Conservation (phyloP, 1,284 basidiomycete species). For the Puccinia hordei region DNA sequence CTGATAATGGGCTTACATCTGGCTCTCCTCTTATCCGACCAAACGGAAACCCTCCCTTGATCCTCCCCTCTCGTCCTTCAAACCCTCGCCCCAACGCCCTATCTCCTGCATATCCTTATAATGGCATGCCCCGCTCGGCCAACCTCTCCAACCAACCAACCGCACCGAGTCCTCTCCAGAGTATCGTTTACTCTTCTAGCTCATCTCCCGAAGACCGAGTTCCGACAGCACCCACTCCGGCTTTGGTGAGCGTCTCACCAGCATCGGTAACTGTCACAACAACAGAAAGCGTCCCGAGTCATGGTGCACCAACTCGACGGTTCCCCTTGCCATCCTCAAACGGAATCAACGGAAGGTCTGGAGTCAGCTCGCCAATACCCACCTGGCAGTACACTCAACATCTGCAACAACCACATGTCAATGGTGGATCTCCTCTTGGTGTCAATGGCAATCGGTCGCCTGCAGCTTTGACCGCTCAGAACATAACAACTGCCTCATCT, state of each 20-base stretch:
- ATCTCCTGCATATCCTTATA: slow-evolving; percentile 37
- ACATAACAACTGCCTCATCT: neutral
- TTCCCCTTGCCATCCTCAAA: slow-evolving; percentile 30
- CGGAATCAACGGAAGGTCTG: slow-evolving; percentile 19
- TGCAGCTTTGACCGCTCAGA: slow-evolving; percentile 29
- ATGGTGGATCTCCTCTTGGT: slow-evolving; percentile 33
- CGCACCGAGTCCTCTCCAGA: slow-evolving; percentile 45
- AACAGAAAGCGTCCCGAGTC: neutral
- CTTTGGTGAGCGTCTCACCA: slow-evolving; percentile 37
- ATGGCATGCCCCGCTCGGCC: slow-evolving; percentile 22
- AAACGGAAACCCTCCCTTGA: slow-evolving; percentile 14
- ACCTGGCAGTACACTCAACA: slow-evolving; percentile 37
- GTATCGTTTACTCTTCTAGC: slow-evolving; percentile 43
- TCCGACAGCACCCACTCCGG: slow-evolving; percentile 8
- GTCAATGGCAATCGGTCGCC: slow-evolving; percentile 17
- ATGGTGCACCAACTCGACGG: neutral
- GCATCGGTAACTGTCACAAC: slow-evolving; percentile 17
- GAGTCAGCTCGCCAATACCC: slow-evolving; percentile 38
- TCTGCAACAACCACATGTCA: slow-evolving; percentile 32
- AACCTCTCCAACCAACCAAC: slow-evolving; percentile 40
- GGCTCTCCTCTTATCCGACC: slow-evolving; percentile 29
- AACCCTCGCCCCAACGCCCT: neutral
- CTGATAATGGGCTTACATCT: slow-evolving; percentile 3
- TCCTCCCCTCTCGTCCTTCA: slow-evolving; percentile 25
- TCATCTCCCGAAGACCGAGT: slow-evolving; percentile 39